phyloP scores from a whole-genome alignment of 1,284 basidiomycete genomes.

The Gymnopus androsaceus region DNA sequence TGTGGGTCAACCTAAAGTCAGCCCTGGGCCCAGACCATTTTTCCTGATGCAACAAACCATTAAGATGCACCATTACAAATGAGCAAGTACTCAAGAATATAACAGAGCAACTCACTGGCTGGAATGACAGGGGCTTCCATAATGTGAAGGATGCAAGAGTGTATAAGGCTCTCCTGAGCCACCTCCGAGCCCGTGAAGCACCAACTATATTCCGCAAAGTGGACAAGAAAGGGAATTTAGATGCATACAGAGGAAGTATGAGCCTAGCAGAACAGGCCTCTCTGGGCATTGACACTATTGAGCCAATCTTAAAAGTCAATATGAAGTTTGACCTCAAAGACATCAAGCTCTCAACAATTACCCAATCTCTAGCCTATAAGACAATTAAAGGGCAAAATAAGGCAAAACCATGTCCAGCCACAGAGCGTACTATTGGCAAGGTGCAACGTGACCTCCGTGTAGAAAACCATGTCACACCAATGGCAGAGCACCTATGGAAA shows the following conservation, averaged over 20 bases:
- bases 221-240: not conserved
- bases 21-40: too few species aligned
- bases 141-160: not conserved
- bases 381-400: not conserved
- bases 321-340: not conserved
- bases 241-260: too few species aligned
- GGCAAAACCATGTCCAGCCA: not conserved
- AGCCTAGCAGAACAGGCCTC: not conserved
- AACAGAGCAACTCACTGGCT: not conserved
- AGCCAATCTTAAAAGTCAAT: not conserved
- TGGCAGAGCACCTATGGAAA: not conserved
- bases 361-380: not conserved
- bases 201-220: not conserved
- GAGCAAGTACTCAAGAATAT: not conserved
- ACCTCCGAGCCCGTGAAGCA: not conserved
- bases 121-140: not conserved
- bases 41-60: not conserved
- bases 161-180: not conserved
- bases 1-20: too few species aligned
- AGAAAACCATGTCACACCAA: not conserved
- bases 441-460: not conserved
- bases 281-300: not conserved
- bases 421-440: not conserved
- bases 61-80: not conserved
- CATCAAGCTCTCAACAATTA: not conserved